A percentile compares a stretch with the other conserved stretches of the same genome.
phyloP scores from a whole-genome alignment of 352 stramenopile genomes.

The Pythium sp. region DNA sequence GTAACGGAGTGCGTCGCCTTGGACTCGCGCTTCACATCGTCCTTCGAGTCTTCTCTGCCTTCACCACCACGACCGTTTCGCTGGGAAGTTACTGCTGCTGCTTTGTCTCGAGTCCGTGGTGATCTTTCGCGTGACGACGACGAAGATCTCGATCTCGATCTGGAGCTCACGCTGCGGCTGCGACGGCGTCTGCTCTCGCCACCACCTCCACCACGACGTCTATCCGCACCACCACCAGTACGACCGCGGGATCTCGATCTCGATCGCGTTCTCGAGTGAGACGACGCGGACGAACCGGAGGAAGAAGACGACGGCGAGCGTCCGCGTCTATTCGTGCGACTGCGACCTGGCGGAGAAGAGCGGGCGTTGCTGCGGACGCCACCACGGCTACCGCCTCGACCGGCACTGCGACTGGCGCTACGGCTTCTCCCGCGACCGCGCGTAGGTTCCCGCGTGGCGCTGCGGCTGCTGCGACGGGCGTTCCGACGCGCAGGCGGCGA shows the following conservation, averaged over 20 bases:
- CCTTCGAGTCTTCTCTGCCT: constrained; percentile 2
- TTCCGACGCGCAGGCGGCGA: constrained; percentile 4
- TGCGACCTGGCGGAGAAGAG: constrained; percentile 1
- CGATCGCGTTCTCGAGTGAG: constrained; percentile 1
- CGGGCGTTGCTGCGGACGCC: constrained; percentile 4
- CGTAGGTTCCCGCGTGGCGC: neutral
- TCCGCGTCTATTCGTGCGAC: neutral
- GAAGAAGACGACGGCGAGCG: constrained; percentile 21
- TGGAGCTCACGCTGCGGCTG: constrained; percentile 9
- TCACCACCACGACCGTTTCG: neutral
- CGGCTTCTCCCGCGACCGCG: constrained; percentile 9
- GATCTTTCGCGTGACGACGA: constrained; percentile 16
- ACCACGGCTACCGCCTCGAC: neutral
- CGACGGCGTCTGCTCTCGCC: constrained; percentile 9
- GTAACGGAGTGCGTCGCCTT: constrained; percentile 6
- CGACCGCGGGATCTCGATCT: constrained; percentile 1
- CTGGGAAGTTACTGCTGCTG: neutral
- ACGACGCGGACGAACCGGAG: constrained; percentile 2
- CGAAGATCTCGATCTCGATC: constrained; percentile 18
- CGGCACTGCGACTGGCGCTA: constrained; percentile 8
- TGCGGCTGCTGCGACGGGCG: constrained; percentile 5
- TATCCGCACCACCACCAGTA: neutral
- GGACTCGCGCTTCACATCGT: neutral
- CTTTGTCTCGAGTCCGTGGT: neutral
- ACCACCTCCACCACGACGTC: neutral